These are phyloP conservation scores for Aspergillus vadensis DNA, from an alignment of 2,329 filamentous ascomycete genomes.

Conservation along the genomic window DNA sequence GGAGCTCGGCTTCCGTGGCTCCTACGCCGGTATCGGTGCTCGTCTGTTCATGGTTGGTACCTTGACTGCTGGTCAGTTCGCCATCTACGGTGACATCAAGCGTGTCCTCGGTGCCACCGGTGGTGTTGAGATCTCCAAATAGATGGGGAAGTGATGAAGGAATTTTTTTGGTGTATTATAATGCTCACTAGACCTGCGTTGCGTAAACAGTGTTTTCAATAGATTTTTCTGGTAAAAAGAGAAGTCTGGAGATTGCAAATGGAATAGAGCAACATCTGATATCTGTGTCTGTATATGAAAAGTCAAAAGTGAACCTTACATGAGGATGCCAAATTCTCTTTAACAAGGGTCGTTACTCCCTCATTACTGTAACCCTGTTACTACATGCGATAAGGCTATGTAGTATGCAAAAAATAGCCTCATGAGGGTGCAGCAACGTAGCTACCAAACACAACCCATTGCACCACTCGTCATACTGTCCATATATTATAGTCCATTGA, in stretches of 20 bases:
- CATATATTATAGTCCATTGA: too few relatives aligned
- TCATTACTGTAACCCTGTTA: too few relatives aligned
- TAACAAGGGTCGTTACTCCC: too few relatives aligned
- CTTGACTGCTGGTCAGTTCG: slow-evolving; percentile 78
- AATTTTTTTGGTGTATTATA: slow-evolving; percentile 28
- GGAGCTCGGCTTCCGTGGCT: slow-evolving; percentile 79
- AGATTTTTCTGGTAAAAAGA: slow-evolving; percentile 18
- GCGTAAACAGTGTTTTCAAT: slow-evolving; percentile 21
- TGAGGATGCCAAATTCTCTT: too few relatives aligned
- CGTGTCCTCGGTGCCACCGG: slow-evolving; percentile 69
- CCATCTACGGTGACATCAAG: slow-evolving; percentile 81
- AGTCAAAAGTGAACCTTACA: too few relatives aligned
- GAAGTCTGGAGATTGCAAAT: slow-evolving; percentile 12
- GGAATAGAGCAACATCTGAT: too few relatives aligned
- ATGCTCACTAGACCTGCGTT: slow-evolving; percentile 22
- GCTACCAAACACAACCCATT: too few relatives aligned
- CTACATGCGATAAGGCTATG: too few relatives aligned
- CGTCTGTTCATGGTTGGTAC: slow-evolving; percentile 76
- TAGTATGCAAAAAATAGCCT: too few relatives aligned
- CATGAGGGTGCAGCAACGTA: too few relatives aligned
- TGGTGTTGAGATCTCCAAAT: slow-evolving; percentile 70
- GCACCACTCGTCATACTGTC: too few relatives aligned
- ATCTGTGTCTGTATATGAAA: too few relatives aligned
- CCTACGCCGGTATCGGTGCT: slow-evolving; percentile 78
- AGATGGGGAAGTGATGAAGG: slow-evolving; percentile 24